A percentile compares a stretch with the other conserved stretches of the same genome.
phyloP scores from a whole-genome alignment of 345 rosid species.

The Salix viminalis region DNA sequence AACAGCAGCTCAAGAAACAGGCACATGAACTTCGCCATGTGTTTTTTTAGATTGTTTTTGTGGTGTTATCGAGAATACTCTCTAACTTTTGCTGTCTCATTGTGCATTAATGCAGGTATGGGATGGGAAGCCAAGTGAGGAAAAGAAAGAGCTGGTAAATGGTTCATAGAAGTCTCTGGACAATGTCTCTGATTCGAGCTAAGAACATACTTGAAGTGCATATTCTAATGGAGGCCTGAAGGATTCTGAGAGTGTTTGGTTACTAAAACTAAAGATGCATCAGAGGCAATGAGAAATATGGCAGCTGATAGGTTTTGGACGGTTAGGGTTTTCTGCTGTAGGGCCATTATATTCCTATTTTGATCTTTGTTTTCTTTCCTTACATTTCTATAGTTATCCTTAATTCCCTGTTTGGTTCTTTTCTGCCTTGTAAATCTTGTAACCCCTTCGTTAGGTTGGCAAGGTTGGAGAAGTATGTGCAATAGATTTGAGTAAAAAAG shows the following conservation, averaged over 20 bases:
- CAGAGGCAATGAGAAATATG: slow-evolving; percentile 3
- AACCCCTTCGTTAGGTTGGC: slow-evolving; percentile 6
- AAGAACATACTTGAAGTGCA: neutral
- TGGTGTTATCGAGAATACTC: neutral
- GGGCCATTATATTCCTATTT: slow-evolving; percentile 7
- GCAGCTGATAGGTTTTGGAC: neutral
- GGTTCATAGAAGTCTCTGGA: neutral
- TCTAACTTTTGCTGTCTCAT: neutral
- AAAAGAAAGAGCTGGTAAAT: slow-evolving; percentile 14
- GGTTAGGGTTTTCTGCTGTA: slow-evolving; percentile 30
- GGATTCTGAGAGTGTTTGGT: slow-evolving; percentile 6
- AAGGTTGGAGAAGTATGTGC: slow-evolving; percentile 20
- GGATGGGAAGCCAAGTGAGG: slow-evolving; percentile 16
- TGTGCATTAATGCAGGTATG: neutral
- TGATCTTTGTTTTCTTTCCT: neutral
- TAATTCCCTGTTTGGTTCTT: slow-evolving; percentile 2
- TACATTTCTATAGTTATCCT: neutral
- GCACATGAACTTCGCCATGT: slow-evolving; percentile 1
- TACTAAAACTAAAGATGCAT: slow-evolving; percentile 1
- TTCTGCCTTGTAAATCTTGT: slow-evolving; percentile 20
- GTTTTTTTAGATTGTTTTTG: neutral
- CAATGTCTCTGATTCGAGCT: neutral
- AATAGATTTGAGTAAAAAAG: slow-evolving; percentile 10
- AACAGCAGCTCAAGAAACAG: slow-evolving; percentile 64
- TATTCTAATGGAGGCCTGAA: slow-evolving; percentile 6